Evolutionary conservation across 352 stramenopile genomes (phyloP).

Genomic region (Thraustochytrium sp.): DNA sequence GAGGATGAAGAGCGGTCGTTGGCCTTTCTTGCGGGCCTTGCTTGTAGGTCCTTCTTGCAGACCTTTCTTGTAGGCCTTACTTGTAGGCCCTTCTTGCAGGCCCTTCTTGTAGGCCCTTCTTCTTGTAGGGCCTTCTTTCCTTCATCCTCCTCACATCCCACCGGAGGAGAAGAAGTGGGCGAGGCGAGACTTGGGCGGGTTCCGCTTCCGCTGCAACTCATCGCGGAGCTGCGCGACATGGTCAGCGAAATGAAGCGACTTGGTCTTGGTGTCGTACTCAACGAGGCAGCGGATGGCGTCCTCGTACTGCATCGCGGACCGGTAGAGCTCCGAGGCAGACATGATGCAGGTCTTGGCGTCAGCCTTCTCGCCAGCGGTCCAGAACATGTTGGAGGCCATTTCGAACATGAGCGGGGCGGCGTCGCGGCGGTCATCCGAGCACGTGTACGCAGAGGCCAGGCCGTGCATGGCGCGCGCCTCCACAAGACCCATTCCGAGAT

Average conservation of each 20-base stretch:
- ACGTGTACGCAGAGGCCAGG: constrained; percentile 13
- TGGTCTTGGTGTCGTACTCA: constrained; percentile 41
- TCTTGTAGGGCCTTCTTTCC: too few species aligned
- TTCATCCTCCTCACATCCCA: too few species aligned
- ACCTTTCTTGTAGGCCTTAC: too few species aligned
- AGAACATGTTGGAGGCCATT: constrained; percentile 40
- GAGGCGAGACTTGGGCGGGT: background rate
- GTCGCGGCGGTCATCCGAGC: constrained; percentile 8
- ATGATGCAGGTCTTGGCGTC: constrained; percentile 33
- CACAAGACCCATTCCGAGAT: background rate
- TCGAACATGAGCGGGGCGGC: constrained; percentile 40
- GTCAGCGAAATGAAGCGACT: constrained; percentile 27
- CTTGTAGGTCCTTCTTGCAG: too few species aligned
- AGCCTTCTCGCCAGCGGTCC: constrained; percentile 8
- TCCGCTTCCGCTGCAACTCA: constrained; percentile 19
- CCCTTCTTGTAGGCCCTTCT: too few species aligned
- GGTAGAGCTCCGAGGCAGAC: constrained; percentile 27
- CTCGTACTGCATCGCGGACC: background rate
- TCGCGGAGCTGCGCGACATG: constrained; percentile 4
- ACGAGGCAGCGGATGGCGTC: constrained; percentile 34
- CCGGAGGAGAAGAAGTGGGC: constrained; percentile 20
- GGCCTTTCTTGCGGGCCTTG: too few species aligned
- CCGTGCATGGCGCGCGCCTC: constrained; percentile 38
- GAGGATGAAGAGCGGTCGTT: too few species aligned
- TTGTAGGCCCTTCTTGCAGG: too few species aligned